Percentiles rank a stretch among this genome's conserved stretches.
These are phyloP conservation scores for Zelonia costaricensis DNA, from an alignment of 208 protist genomes.

Conservation along the genomic window DNA sequence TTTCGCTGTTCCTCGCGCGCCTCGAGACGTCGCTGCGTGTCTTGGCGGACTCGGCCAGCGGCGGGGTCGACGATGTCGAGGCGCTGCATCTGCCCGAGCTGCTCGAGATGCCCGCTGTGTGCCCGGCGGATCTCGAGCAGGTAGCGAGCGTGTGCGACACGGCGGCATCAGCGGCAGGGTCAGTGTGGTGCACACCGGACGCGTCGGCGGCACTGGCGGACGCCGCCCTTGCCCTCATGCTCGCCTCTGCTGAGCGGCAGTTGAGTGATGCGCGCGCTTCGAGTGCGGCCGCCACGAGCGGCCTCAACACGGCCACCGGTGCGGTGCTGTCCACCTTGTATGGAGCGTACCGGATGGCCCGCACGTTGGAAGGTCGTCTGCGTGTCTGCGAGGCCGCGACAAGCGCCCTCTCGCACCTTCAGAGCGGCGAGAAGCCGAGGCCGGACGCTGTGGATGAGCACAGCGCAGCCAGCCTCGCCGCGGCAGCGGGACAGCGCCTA, in stretches of 20 bases:
- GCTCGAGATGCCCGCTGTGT: neutral
- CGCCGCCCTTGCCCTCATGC: slow-evolving; percentile 7
- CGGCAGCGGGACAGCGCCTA: no score
- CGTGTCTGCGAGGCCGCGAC: neutral
- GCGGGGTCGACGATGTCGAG: neutral
- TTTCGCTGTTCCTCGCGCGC: slow-evolving; percentile 7
- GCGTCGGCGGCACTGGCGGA: neutral
- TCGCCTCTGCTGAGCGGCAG: neutral
- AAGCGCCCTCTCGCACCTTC: neutral
- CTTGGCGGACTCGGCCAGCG: neutral
- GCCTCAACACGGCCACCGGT: neutral
- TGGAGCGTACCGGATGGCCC: slow-evolving; percentile 3
- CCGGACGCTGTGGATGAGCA: no score
- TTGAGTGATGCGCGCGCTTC: neutral
- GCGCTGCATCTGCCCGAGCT: neutral
- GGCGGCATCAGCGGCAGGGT: no score
- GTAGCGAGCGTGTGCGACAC: slow-evolving; percentile 14
- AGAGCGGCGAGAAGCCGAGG: no score
- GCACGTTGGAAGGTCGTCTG: neutral
- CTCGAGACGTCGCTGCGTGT: slow-evolving; percentile 20
- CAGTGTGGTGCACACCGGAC: neutral
- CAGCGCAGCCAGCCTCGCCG: no score
- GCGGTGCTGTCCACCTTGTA: slow-evolving; percentile 2
- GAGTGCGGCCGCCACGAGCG: neutral
- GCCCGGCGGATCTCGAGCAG: slow-evolving; percentile 15